phyloP scores from a whole-genome alignment of 768 basidiomycete genomes.

The Rhodotorula diobovata region DNA sequence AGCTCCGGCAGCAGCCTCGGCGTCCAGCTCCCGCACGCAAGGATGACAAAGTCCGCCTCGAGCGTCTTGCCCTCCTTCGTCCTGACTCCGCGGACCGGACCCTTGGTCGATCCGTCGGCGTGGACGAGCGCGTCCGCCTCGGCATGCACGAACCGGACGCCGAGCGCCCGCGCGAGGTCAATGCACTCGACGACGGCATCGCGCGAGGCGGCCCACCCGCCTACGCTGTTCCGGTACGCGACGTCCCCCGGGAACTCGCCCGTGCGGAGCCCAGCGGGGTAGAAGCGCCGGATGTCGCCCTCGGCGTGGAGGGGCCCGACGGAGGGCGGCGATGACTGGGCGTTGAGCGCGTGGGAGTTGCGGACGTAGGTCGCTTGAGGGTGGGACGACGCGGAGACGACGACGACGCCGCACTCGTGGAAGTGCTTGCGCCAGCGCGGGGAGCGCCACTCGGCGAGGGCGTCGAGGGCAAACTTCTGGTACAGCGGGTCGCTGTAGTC shows the following conservation, averaged over 20 bases:
- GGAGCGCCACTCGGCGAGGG: constrained; percentile 45
- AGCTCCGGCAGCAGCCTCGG: constrained; percentile 62
- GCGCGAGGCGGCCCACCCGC: constrained; percentile 39
- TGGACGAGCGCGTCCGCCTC: constrained; percentile 51
- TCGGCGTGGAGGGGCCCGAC: not conserved
- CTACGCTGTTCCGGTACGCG: constrained; percentile 12
- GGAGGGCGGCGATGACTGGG: not conserved
- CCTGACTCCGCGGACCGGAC: constrained; percentile 55
- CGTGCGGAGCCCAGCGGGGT: not conserved
- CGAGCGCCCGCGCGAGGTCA: constrained; percentile 41
- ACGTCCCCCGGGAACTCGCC: constrained; percentile 1
- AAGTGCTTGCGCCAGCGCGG: constrained; percentile 43
- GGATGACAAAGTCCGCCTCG: constrained; percentile 60
- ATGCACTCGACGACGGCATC: constrained; percentile 32
- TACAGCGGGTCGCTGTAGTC: constrained; percentile 45
- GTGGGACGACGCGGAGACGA: not conserved
- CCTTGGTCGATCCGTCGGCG: constrained; percentile 14
- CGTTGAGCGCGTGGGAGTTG: constrained; percentile 10
- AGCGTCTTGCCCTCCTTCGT: constrained; percentile 57
- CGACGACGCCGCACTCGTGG: constrained; percentile 39
- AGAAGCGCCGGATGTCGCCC: constrained; percentile 11
- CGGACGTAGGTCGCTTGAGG: constrained; percentile 20
- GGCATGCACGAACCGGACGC: constrained; percentile 60
- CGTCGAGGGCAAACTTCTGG: constrained; percentile 43
- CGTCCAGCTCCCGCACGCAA: constrained; percentile 82